Evolutionary conservation across 139 green algal genomes (phyloP), one percentile per base, ranked within the genome.

Genomic region (Helicosporidium sp.): DNA sequence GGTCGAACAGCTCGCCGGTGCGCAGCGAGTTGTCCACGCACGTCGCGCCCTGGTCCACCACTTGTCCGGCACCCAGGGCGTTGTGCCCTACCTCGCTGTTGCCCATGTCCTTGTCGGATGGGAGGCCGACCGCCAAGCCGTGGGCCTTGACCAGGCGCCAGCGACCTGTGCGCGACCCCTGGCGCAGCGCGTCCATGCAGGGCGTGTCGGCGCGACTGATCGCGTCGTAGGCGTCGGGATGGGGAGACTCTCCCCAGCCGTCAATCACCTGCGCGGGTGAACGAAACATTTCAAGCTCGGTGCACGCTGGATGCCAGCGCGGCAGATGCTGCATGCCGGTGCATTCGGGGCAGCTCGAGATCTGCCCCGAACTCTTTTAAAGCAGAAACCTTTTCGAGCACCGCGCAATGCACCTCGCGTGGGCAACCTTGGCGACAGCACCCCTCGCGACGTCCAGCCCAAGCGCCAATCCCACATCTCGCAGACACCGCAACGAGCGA

Each of bases 101-200:
- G 26, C 82, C 84, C 85, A 95, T 95, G 59, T 95, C 85, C 1
- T 62, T 76, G 40, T 93, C 75, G 7, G 54, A 75, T n/a, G 85
- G 85, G 41, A 95, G 75, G 7, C 85, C 85, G 12, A 95, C 85
- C 3, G 79, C 78, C 4, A 65, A 83, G 25, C 85, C 85, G 57
- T 95, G 85, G 0, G 85, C 85, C 42, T 78, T 64, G 17, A 95
- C 60, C 6, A 60, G 68, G 23, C 80, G 58, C 60, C 67, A 91
- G 17, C 47, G 49, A 2, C 62, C 41, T n/a, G n/a, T n/a, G 28
- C 53, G 50, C 7, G 47, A 58, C 1, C 17, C 39, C 10, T 43
- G 40, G 16, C 57, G 64, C 13, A 93, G 73, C n/a, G 54, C 59
- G 41, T 92, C 79, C 22, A 82, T 69, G 17, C 35, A 58, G 15